Conservation (phyloP, 345 rosid species). For the Fremontodendron californicum region DNA sequence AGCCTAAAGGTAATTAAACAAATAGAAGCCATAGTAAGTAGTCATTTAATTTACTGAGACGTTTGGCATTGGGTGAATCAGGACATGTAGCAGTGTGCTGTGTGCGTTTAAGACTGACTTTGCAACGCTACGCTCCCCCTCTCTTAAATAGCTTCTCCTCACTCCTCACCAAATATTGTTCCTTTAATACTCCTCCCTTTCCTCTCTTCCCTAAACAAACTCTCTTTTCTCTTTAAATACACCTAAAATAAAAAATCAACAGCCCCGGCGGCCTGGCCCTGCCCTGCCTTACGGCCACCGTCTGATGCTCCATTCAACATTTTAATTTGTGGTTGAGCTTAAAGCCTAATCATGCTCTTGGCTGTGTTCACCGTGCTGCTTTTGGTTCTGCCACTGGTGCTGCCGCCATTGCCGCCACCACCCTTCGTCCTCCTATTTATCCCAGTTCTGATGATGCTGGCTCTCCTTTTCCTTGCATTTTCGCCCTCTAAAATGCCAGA, state of each 20-base stretch:
- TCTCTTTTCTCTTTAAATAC: too few species aligned
- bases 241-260: background rate
- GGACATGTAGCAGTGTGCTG: constrained; percentile 3
- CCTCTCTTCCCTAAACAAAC: too few species aligned
- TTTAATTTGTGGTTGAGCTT: background rate
- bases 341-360: background rate
- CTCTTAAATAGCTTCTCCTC: background rate
- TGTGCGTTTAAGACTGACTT: background rate
- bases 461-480: constrained; percentile 11
- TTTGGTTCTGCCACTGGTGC: constrained; percentile 5
- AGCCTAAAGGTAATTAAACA: background rate
- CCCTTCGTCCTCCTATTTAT: background rate
- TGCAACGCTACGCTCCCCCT: background rate
- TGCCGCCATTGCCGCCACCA: constrained; percentile 19
- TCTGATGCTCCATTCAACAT: background rate
- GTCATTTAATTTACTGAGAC: background rate
- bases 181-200: background rate
- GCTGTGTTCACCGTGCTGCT: constrained; percentile 1
- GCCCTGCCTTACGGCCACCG: background rate
- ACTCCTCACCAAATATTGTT: background rate
- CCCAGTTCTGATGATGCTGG: constrained; percentile 3
- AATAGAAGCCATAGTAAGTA: background rate
- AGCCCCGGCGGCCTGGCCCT: background rate
- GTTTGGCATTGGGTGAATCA: constrained; percentile 11
- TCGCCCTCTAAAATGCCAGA: background rate